Base-by-base conservation (phyloP, 257 asterid species). In the Solanum peruvianum region DNA sequence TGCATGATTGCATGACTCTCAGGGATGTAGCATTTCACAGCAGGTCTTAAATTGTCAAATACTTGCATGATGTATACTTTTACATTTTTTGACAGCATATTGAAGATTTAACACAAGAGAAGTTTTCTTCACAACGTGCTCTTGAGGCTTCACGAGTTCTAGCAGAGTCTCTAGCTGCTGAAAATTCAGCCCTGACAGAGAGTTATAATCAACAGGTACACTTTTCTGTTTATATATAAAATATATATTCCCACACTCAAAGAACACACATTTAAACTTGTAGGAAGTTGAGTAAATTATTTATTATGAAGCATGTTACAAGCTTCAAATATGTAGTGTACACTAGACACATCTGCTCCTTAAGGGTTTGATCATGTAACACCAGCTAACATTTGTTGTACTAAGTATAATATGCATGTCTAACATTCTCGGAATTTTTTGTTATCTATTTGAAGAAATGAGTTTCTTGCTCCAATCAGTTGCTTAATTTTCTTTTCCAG, bases 61-160 rank as follows among this genome's bases (percentile, higher is more conserved):
- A 29, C 44, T 18, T 81, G 85, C 42, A 49, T 81, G 85, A 81
- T 15, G 44, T 29, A 29, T 81, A 29, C 27, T 29, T 81, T 49
- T 49, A 41, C 67, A 18, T 81, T 81, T 58, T 58, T 39, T 44
- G 56, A 91, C 96, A 97, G 99, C 98, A 97, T 91, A 97, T 97
- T 87, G 99, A 96, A 92, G 99, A 97, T 91, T 92, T 97, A 89
- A 97, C 99, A 5, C 98, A 93, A 91, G 99, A 97, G 76, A 97
- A 96, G 90, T 97, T 97, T 87, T 93, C 99, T 27, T 88, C 95
- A 93, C 99, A 96, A 95, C 98, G 98, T 80, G 96, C 98, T 87
- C 97, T 96, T 87, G 99, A 96, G 87, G 96, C 98, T 87, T 94
- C 99, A 37, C 95, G 93, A 85, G 89, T 95, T 88, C 89, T 97